phyloP scores from a whole-genome alignment of 768 basidiomycete genomes.

The Trametopsis cervina region DNA sequence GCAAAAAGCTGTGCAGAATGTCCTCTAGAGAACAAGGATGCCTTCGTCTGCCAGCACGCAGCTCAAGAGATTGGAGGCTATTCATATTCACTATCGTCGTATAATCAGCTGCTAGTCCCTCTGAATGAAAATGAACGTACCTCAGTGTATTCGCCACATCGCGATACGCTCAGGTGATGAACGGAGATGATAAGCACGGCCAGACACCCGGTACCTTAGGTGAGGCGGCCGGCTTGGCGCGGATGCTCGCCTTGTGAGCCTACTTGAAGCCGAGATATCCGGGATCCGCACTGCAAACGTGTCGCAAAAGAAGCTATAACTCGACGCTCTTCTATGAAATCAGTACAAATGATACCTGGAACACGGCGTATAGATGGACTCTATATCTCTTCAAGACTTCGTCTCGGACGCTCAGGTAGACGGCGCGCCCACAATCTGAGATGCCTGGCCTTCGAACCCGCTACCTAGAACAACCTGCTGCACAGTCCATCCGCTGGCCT shows the following conservation, averaged over 20 bases:
- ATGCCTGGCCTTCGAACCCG: neutral
- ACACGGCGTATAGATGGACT: too few species aligned
- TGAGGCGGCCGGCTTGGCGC: neutral
- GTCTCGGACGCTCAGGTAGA: too few species aligned
- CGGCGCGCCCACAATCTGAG: neutral
- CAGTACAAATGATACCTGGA: too few species aligned
- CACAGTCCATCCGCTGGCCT: conserved; percentile 1
- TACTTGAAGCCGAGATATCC: too few species aligned
- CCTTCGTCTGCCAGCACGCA: neutral
- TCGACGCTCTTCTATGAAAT: too few species aligned
- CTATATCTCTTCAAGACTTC: too few species aligned
- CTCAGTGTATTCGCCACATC: neutral
- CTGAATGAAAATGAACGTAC: neutral
- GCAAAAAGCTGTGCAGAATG: neutral
- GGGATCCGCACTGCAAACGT: too few species aligned
- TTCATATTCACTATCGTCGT: neutral
- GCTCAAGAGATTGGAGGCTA: neutral
- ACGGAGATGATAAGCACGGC: neutral
- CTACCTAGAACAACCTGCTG: neutral
- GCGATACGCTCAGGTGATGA: neutral
- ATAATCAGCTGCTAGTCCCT: neutral
- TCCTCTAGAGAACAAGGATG: neutral
- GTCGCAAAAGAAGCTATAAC: too few species aligned
- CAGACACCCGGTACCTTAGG: neutral
- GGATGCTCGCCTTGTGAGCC: neutral